Conservation (phyloP, 257 asterid species). For the Orobanche coerulescens region DNA sequence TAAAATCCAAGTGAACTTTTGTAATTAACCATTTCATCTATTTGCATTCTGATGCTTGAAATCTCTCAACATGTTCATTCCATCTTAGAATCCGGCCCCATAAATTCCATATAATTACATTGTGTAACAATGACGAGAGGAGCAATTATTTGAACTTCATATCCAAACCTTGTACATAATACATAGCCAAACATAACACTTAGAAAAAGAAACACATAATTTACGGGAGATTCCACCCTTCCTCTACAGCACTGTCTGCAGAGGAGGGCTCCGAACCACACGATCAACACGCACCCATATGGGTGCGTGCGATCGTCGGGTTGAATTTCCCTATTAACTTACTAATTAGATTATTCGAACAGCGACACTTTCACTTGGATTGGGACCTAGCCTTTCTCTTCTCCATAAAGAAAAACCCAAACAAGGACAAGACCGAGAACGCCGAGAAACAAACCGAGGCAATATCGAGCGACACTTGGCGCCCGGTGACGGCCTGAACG, state of each 20-base stretch:
- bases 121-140: too few relatives aligned
- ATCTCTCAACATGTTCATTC: background rate
- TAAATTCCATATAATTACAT: too few relatives aligned
- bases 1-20: too few relatives aligned
- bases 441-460: conserved; percentile 54
- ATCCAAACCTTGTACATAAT: background rate
- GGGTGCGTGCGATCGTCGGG: too few relatives aligned
- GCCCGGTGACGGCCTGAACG: conserved; percentile 46
- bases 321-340: too few relatives aligned
- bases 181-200: too few relatives aligned
- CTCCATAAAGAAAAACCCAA: conserved; percentile 58
- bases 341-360: too few relatives aligned
- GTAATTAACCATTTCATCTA: background rate
- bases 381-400: conserved; percentile 37
- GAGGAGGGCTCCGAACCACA: too few relatives aligned
- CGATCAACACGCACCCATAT: too few relatives aligned
- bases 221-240: too few relatives aligned
- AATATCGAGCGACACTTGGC: conserved; percentile 45
- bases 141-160: background rate
- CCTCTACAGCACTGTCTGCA: too few relatives aligned
- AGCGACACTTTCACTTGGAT: conserved; percentile 3
- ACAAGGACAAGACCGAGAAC: conserved; percentile 47
- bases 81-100: background rate
- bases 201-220: too few relatives aligned
- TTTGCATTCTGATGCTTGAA: background rate